These are phyloP conservation scores for Mycena sanguinolenta DNA, from an alignment of 768 basidiomycete species.

Conservation along the genomic window DNA sequence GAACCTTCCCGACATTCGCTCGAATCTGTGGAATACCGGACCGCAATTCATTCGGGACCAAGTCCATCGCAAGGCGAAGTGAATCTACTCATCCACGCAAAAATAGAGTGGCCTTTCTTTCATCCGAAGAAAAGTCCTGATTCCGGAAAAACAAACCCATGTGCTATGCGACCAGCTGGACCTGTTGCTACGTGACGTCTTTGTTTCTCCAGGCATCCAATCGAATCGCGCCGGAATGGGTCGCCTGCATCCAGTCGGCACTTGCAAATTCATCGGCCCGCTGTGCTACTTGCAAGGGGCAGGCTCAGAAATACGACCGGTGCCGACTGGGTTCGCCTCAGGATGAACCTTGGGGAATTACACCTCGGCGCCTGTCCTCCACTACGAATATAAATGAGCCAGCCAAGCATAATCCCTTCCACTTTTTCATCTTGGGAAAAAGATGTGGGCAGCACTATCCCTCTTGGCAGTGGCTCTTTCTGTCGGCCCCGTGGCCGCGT, in stretches of 20 bases:
- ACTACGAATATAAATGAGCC: background rate
- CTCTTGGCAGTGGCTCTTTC: constrained; percentile 26
- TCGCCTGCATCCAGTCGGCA: constrained; percentile 7
- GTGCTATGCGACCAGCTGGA: constrained; percentile 2
- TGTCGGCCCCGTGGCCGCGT: constrained; percentile 16
- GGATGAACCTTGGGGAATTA: constrained; percentile 18
- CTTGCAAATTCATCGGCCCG: constrained; percentile 8
- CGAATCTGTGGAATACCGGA: background rate
- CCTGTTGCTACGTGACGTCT: constrained; percentile 18
- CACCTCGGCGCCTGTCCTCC: background rate
- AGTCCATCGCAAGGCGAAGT: background rate
- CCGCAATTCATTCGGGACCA: background rate
- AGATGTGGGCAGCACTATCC: constrained; percentile 15
- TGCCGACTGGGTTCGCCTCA: background rate
- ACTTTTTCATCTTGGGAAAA: constrained; percentile 5
- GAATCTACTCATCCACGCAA: background rate
- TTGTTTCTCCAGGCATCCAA: constrained; percentile 7
- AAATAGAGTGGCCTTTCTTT: background rate
- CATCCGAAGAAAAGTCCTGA: no score
- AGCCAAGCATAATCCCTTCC: background rate
- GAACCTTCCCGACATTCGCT: background rate
- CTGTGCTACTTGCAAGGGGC: background rate
- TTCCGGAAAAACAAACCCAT: background rate
- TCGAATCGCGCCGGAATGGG: background rate
- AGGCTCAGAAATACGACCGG: background rate